These are phyloP conservation scores for Vaccinium darrowii DNA, from an alignment of 148 eudicot genomes.

Conservation along the genomic window DNA sequence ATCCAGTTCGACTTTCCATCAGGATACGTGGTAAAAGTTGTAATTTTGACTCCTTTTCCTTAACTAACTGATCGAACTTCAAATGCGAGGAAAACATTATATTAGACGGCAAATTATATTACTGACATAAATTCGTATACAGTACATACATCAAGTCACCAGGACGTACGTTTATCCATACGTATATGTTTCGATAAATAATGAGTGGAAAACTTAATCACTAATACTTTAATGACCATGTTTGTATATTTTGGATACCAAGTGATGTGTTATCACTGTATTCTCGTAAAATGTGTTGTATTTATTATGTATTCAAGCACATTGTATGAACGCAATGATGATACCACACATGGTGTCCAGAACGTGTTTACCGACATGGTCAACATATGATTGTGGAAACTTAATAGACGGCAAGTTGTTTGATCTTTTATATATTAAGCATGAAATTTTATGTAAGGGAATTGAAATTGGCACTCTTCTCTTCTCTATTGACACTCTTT, in stretches of 20 bases:
- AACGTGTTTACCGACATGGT: neutral
- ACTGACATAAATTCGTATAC: too few species aligned
- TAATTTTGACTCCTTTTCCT: neutral
- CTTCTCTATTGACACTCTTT: too few species aligned
- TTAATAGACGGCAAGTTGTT: neutral
- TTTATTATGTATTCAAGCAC: neutral
- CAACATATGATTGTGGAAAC: too few species aligned
- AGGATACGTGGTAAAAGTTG: too few species aligned
- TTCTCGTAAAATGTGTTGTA: neutral
- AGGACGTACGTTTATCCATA: neutral
- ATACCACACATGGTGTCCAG: neutral
- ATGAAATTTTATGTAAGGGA: neutral
- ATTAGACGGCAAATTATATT: neutral
- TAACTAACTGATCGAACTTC: too few species aligned
- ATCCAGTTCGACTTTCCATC: too few species aligned
- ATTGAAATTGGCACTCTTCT: too few species aligned
- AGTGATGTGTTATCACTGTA: neutral
- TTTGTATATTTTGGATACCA: neutral
- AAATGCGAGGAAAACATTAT: too few species aligned
- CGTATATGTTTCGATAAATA: neutral
- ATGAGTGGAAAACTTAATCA: neutral
- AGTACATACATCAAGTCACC: neutral
- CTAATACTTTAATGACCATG: neutral
- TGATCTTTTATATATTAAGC: neutral
- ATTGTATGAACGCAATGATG: neutral